Conservation (phyloP, 176 grass and related monocot species). For the Oryza australiensis region DNA sequence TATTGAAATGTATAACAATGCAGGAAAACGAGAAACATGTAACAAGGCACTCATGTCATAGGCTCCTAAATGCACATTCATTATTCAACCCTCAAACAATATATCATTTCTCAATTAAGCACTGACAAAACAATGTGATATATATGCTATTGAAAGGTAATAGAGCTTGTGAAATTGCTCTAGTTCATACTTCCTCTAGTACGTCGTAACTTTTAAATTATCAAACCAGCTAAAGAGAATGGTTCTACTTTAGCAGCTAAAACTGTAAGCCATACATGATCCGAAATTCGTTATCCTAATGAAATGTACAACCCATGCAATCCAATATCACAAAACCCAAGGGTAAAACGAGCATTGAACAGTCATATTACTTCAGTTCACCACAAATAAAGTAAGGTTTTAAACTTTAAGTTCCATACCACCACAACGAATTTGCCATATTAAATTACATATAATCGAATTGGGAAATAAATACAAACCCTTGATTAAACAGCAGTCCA, state of each 20-base stretch:
- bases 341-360: background rate
- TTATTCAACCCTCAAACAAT: background rate
- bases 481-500: background rate
- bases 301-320: background rate
- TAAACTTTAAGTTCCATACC: background rate
- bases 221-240: background rate
- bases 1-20: background rate
- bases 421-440: background rate
- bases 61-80: conserved; percentile 1
- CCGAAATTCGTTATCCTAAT: background rate
- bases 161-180: background rate
- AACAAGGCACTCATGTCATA: background rate
- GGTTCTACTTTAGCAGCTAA: background rate
- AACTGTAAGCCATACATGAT: background rate
- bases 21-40: background rate
- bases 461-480: background rate
- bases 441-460: background rate
- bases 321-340: background rate
- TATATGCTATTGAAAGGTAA: background rate
- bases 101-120: background rate
- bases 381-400: background rate
- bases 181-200: background rate
- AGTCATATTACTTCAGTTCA: background rate
- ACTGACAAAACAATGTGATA: background rate
- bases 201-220: background rate